These are phyloP conservation scores for Cyberlindnera mycetangii DNA, from an alignment of 805 yeast genomes.

Conservation along the genomic window DNA sequence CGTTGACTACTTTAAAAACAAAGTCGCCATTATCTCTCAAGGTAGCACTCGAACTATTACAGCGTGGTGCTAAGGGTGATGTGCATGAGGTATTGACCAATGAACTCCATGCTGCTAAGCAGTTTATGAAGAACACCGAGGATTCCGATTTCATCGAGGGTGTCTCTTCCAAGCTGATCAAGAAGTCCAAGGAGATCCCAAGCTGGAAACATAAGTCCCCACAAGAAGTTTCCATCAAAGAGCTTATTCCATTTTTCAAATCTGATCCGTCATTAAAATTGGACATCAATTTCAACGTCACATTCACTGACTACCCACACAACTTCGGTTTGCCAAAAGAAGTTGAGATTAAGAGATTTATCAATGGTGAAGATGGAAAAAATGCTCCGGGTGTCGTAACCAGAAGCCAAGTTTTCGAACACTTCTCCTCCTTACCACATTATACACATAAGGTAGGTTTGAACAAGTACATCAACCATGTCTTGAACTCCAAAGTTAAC, in stretches of 20 bases:
- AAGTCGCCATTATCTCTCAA: slow-evolving; percentile 81
- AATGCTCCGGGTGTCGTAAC: slow-evolving; percentile 36
- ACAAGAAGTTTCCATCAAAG: slow-evolving; percentile 33
- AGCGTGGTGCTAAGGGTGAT: slow-evolving; percentile 54
- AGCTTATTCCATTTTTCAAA: slow-evolving; percentile 32
- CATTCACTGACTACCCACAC: slow-evolving; percentile 44
- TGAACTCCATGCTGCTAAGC: slow-evolving; percentile 75
- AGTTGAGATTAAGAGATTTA: slow-evolving; percentile 56
- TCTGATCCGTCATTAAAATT: slow-evolving; percentile 30
- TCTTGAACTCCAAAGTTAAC: slow-evolving; percentile 39
- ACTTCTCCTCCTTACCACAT: slow-evolving; percentile 44
- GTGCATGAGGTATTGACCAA: slow-evolving; percentile 64
- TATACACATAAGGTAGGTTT: slow-evolving; percentile 59
- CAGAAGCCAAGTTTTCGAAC: slow-evolving; percentile 59
- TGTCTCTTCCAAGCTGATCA: slow-evolving; percentile 59
- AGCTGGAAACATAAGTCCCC: slow-evolving; percentile 45
- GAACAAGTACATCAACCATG: slow-evolving; percentile 52
- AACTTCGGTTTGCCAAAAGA: slow-evolving; percentile 81
- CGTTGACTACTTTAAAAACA: slow-evolving; percentile 50
- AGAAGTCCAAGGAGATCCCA: slow-evolving; percentile 56
- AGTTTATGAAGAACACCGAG: slow-evolving; percentile 60
- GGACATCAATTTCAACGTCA: slow-evolving; percentile 30
- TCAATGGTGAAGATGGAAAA: slow-evolving; percentile 63
- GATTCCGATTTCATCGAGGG: slow-evolving; percentile 67
- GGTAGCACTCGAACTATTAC: slow-evolving; percentile 65